Evolutionary conservation across 306 rosid species (phyloP).

Genomic region (Luffa acutangula): DNA sequence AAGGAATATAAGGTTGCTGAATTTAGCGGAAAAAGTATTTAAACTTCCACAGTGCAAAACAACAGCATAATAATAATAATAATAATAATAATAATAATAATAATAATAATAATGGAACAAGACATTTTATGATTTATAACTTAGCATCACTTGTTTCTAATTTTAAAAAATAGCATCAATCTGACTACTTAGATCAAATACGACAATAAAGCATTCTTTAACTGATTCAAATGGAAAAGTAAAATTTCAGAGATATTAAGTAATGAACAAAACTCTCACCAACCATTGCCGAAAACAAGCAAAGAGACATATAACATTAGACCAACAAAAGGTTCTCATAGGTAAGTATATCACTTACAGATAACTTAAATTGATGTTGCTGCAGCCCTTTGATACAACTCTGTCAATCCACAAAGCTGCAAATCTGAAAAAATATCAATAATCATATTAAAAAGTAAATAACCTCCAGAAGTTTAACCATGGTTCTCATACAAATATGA

Average conservation of each 20-base stretch:
- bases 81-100: background rate
- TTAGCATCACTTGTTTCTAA: background rate
- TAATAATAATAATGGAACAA: background rate
- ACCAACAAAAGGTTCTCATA: background rate
- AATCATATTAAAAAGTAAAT: background rate
- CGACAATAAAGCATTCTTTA: background rate
- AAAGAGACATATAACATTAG: background rate
- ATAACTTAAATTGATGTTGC: conserved; percentile 10
- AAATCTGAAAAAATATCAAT: background rate
- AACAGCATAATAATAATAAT: background rate
- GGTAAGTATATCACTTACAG: background rate
- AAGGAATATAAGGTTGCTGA: background rate
- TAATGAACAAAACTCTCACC: background rate
- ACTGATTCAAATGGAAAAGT: background rate
- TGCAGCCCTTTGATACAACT: conserved; percentile 1
- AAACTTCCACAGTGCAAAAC: background rate
- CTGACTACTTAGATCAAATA: background rate
- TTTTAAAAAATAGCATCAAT: background rate
- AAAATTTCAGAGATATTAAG: background rate
- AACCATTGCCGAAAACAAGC: background rate
- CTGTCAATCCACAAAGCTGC: conserved; percentile 1
- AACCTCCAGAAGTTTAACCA: background rate
- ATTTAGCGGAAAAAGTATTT: background rate
- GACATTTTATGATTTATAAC: background rate
- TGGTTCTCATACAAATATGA: background rate